Base-by-base conservation (phyloP, 106 monocot genomes). In the Triglochin maritima region DNA sequence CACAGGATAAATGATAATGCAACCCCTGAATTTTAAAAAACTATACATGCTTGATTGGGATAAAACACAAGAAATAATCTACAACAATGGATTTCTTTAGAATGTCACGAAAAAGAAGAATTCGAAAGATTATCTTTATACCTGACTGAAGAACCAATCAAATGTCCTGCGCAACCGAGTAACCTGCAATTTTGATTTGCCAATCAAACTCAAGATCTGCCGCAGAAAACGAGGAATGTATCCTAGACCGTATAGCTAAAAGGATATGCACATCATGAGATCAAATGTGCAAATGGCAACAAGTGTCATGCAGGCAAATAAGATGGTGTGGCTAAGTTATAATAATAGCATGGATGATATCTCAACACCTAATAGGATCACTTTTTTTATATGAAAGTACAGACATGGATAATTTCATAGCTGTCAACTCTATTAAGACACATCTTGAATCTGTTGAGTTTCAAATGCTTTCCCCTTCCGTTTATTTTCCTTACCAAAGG, bases 81-180 rank as follows among this genome's bases (percentile, higher is more conserved):
- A n/a, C n/a, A n/a, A n/a, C n/a, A n/a, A n/a, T n/a, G n/a, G 44
- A 60, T 41, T 7, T 10, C 4, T 41, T 17, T 9, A 17, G 17
- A 8, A 17, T 44, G 9, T 7, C 17, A 60, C 3, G 44, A 60
- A 41, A 14, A 60, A 60, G 4, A 60, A 11, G 44, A 41, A 2
- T 41, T 60, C 60, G 5, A 60, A 10, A 44, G 29, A 29, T 29
- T 29, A 29, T 29, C 49, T 47, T 64, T 17, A 5, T 80, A 94
- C 93, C 93, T 94, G 86, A 69, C 76, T 69, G 76, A 80, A 94
- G 56, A 86, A 49, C 82, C 82, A 80, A 70, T 84, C 75, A 68
- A 82, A 50, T 64, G 84, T 81, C 62, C 72, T 86, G 9, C 94
- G 79, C 80, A 89, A 63, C 41, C 74, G 82, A 78, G 50, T 67